phyloP scores from a whole-genome alignment of 805 yeast genomes.

The Yarrowia bubula region DNA sequence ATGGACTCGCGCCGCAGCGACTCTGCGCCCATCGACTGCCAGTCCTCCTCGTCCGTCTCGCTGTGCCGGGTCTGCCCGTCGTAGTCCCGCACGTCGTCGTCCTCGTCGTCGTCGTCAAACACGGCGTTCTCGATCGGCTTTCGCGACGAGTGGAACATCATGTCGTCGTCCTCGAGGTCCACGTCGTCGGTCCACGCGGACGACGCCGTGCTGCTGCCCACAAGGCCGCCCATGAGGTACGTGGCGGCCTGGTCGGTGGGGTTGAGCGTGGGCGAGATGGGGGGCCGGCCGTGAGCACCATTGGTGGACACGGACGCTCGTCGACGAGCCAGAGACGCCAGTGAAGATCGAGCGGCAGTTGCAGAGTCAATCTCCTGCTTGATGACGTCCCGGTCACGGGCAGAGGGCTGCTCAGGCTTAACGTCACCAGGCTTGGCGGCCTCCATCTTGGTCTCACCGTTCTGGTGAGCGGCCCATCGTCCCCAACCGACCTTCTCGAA shows the following conservation, averaged over 20 bases:
- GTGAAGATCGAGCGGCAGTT: constrained; percentile 1
- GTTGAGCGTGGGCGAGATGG: constrained; percentile 39
- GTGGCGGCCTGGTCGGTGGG: constrained; percentile 38
- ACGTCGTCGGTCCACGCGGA: constrained; percentile 37
- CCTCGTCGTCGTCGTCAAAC: constrained; percentile 34
- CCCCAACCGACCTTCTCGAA: constrained; percentile 98
- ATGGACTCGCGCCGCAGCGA: constrained; percentile 46
- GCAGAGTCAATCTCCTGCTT: constrained; percentile 3
- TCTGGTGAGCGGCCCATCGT: constrained; percentile 77
- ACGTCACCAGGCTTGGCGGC: neutral
- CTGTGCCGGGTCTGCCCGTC: constrained; percentile 40
- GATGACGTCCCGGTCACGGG: constrained; percentile 5
- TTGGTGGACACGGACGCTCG: constrained; percentile 30
- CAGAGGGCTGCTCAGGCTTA: neutral
- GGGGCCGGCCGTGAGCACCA: constrained; percentile 32
- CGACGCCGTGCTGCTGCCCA: neutral
- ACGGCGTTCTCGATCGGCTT: constrained; percentile 28
- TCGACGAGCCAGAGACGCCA: constrained; percentile 13
- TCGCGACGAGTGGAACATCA: constrained; percentile 36
- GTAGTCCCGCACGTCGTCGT: constrained; percentile 35
- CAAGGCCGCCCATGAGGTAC: constrained; percentile 28
- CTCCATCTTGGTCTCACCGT: constrained; percentile 29
- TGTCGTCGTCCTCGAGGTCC: constrained; percentile 38
- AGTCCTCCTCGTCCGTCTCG: constrained; percentile 96
- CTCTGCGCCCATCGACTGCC: constrained; percentile 87